Evolutionary conservation across 169 alveolate genomes (phyloP).

Genomic region (Plasmodium reichenowi): DNA sequence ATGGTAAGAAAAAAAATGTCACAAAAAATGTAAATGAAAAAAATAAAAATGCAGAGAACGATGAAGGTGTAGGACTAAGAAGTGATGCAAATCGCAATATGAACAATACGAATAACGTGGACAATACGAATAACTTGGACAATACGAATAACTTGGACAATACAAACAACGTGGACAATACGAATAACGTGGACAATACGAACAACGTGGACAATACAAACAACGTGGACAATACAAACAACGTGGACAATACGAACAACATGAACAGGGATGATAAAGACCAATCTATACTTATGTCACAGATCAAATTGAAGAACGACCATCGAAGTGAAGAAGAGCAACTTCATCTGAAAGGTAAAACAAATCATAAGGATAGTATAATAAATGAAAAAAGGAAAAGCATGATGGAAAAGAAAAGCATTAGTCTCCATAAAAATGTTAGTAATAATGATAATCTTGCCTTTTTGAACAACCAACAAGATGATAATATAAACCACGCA

Average conservation of each 20-base stretch:
- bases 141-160: neutral
- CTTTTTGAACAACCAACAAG: too few species aligned
- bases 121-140: neutral
- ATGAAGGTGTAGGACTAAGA: neutral
- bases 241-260: neutral
- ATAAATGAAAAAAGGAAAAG: too few species aligned
- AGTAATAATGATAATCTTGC: too few species aligned
- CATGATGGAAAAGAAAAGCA: too few species aligned
- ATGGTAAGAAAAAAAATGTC: slow-evolving; percentile 23
- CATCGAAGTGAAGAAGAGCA: neutral
- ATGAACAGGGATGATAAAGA: neutral
- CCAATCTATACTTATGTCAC: neutral
- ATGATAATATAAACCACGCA: too few species aligned
- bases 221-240: neutral
- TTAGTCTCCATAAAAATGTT: too few species aligned
- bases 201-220: neutral
- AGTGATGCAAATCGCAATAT: neutral
- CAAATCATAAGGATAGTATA: too few species aligned
- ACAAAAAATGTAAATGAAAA: neutral
- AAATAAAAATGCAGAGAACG: neutral
- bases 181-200: neutral
- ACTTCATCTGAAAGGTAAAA: neutral
- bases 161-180: neutral
- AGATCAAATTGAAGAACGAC: neutral
- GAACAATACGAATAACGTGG: neutral